A percentile compares a stretch with the other conserved stretches of the same genome.
These are phyloP conservation scores for Diplodia seriata DNA, from an alignment of 2,329 filamentous ascomycete species.

Conservation along the genomic window DNA sequence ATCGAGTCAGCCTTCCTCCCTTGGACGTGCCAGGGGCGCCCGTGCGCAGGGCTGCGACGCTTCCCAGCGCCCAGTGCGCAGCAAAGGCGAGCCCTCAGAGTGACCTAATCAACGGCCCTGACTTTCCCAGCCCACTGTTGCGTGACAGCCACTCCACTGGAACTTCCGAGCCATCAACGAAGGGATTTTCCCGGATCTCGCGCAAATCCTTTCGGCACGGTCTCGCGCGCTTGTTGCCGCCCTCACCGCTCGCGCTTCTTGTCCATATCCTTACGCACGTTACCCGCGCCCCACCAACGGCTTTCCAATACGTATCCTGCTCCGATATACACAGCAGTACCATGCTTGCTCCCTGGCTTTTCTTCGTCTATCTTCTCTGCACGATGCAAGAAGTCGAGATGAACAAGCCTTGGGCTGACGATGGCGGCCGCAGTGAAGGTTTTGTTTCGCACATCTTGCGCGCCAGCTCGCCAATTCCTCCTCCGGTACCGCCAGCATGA, in stretches of 20 bases:
- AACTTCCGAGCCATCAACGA: not conserved
- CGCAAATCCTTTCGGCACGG: not conserved
- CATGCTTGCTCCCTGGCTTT: too few relatives aligned
- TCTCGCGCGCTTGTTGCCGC: too few relatives aligned
- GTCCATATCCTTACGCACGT: not conserved
- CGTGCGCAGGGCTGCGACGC: constrained; percentile 18
- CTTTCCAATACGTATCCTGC: not conserved
- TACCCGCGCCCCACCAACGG: not conserved
- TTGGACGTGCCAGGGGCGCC: not conserved
- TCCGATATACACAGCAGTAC: not conserved
- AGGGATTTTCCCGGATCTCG: not conserved
- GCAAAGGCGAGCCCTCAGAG: not conserved
- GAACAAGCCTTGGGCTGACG: not conserved
- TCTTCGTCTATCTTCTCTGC: too few relatives aligned
- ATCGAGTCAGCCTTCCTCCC: constrained; percentile 17
- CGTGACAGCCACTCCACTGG: constrained; percentile 16
- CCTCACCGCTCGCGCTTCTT: not conserved
- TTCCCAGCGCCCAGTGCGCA: constrained; percentile 12
- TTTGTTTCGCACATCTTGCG: not conserved
- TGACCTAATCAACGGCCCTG: constrained; percentile 7
- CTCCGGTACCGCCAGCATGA: not conserved
- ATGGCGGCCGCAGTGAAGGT: not conserved
- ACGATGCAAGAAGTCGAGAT: not conserved
- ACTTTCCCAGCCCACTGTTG: not conserved
- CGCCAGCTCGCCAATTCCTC: not conserved